Evolutionary conservation across 2,329 filamentous ascomycete species (phyloP).

Genomic region (Raffaelea albimanens): DNA sequence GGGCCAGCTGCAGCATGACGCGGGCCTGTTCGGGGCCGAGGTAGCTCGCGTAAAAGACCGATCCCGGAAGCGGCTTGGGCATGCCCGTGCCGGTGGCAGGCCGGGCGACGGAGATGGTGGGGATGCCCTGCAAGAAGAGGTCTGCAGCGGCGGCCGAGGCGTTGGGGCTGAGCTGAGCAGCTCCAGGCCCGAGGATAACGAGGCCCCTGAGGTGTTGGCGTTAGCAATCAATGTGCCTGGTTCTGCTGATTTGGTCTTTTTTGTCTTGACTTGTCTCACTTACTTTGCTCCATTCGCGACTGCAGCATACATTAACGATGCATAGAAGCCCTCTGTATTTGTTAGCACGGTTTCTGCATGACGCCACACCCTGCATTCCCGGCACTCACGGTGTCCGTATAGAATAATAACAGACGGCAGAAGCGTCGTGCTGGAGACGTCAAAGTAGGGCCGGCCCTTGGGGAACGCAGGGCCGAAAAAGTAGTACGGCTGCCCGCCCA

Average conservation of each 20-base stretch:
- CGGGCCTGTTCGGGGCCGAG: slow-evolving; percentile 28
- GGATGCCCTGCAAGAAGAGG: slow-evolving; percentile 19
- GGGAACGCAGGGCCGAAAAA: slow-evolving; percentile 44
- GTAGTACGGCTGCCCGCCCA: slow-evolving; percentile 49
- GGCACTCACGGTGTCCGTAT: slow-evolving; percentile 35
- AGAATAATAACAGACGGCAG: slow-evolving; percentile 48
- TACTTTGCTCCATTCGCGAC: slow-evolving; percentile 36
- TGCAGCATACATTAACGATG: slow-evolving; percentile 33
- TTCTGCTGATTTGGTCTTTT: too few relatives aligned
- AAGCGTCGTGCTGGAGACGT: slow-evolving; percentile 22
- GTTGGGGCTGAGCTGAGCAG: slow-evolving; percentile 18
- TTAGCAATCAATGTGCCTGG: too few relatives aligned
- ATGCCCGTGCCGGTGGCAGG: slow-evolving; percentile 38
- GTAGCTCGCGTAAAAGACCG: slow-evolving; percentile 20
- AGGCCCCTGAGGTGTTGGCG: too few relatives aligned
- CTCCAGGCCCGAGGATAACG: slow-evolving; percentile 22
- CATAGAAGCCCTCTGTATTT: slow-evolving; percentile 34
- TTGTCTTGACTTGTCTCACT: slow-evolving; percentile 17
- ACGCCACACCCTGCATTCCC: too few relatives aligned
- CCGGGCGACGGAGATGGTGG: slow-evolving; percentile 19
- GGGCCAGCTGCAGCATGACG: slow-evolving; percentile 37
- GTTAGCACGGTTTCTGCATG: too few relatives aligned
- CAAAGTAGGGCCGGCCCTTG: slow-evolving; percentile 33
- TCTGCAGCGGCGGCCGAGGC: slow-evolving; percentile 17
- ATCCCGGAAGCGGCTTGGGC: slow-evolving; percentile 16